Evolutionary conservation across 2,329 filamentous ascomycete species (phyloP).

Genomic region (Penicillium griseofulvum): DNA sequence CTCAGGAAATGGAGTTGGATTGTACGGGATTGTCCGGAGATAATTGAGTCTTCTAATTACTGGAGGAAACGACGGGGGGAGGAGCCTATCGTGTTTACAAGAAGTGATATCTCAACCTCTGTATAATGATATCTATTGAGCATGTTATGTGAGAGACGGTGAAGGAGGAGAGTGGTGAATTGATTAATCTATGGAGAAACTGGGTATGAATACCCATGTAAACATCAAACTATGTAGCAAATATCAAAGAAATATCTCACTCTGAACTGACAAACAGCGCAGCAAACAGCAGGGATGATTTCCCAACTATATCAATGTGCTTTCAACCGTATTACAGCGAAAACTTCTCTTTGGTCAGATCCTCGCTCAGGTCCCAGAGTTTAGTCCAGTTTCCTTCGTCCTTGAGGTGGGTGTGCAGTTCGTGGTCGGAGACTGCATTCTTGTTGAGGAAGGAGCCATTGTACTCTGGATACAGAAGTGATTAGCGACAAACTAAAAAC

Average conservation of each 20-base stretch:
- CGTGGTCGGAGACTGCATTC: constrained; percentile 21
- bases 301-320: not conserved
- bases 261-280: too few species aligned
- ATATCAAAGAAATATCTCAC: too few species aligned
- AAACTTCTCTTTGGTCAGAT: constrained; percentile 30
- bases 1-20: constrained; percentile 27
- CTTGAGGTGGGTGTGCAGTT: constrained; percentile 25
- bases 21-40: constrained; percentile 23
- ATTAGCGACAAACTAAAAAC: not conserved
- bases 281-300: too few species aligned
- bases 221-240: too few species aligned
- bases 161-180: too few species aligned
- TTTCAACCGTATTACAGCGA: not conserved
- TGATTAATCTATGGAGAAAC: too few species aligned
- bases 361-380: constrained; percentile 34
- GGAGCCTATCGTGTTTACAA: not conserved
- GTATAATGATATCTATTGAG: too few species aligned
- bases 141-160: too few species aligned
- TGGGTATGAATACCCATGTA: too few species aligned
- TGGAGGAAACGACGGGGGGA: constrained; percentile 25
- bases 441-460: constrained; percentile 18
- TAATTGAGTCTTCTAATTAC: constrained; percentile 28
- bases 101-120: not conserved
- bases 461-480: not conserved
- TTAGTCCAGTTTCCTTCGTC: constrained; percentile 23